Percentiles rank a stretch among this genome's conserved stretches.
phyloP scores from a whole-genome alignment of 2,329 filamentous ascomycete genomes.

The Eutypella sp. region DNA sequence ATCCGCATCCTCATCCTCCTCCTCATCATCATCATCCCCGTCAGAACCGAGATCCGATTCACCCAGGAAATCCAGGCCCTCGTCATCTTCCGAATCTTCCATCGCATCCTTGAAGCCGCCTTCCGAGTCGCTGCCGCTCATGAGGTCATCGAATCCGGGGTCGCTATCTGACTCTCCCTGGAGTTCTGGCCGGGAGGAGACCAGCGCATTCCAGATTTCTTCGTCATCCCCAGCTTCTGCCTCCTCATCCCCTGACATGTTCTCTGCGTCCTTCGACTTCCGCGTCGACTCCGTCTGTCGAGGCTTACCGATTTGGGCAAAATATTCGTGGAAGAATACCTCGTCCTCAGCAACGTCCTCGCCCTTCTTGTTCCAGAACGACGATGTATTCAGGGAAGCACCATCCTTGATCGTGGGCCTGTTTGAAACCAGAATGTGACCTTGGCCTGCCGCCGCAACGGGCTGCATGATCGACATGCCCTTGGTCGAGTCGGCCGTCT shows the following conservation, averaged over 20 bases:
- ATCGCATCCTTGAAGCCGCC: constrained; percentile 44
- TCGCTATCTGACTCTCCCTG: constrained; percentile 56
- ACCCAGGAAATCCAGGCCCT: constrained; percentile 29
- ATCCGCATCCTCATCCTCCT: constrained; percentile 37
- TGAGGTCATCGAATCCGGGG: constrained; percentile 39
- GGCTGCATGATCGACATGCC: constrained; percentile 97
- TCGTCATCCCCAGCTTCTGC: constrained; percentile 62
- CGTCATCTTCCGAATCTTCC: constrained; percentile 35
- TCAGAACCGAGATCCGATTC: constrained; percentile 32
- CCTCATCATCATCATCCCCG: constrained; percentile 37
- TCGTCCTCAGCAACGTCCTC: constrained; percentile 86
- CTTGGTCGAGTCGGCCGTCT: constrained; percentile 61
- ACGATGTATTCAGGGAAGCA: constrained; percentile 68
- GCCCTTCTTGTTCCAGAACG: constrained; percentile 88
- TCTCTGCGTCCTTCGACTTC: constrained; percentile 52
- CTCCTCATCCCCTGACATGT: constrained; percentile 28
- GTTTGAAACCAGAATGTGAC: constrained; percentile 52
- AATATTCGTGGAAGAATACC: constrained; percentile 98
- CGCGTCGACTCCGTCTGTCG: constrained; percentile 50
- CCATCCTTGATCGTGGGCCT: constrained; percentile 36
- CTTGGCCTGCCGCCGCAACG: constrained; percentile 51
- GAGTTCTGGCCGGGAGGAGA: constrained; percentile 72
- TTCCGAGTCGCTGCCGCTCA: constrained; percentile 40
- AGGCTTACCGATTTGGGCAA: constrained; percentile 66
- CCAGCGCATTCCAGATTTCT: constrained; percentile 88